Evolutionary conservation across 352 stramenopile genomes (phyloP), one percentile per base, ranked within the genome.

Genomic region (Halophytophthora polymorphica): DNA sequence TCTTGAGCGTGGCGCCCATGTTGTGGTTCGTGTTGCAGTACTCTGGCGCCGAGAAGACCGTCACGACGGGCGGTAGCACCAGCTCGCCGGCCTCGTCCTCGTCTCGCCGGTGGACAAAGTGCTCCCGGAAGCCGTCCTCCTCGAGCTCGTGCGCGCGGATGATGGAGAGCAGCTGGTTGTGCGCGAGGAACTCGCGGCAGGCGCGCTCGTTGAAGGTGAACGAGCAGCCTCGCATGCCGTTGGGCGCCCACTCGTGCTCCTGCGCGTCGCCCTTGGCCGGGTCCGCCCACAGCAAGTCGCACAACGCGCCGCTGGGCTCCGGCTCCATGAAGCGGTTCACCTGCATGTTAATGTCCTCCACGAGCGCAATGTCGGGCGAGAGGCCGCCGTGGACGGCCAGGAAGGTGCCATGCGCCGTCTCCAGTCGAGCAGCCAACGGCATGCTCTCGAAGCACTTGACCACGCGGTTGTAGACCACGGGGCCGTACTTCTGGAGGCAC

Each of bases 241-340:
- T 93, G 25, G 73, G 73, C 4, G 51, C 67, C 71, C 81, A 93
- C 19, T 76, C 55, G 2, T 77, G 56, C 18, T 66, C 55, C 36
- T 88, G 65, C 4, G 54, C 47, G 7, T 61, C 49, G 3, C 83
- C 73, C 62, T 98, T 98, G 45, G 98, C 96, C 35, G 97, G 97
- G 66, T 99, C 97, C n/a, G 94, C 95, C 97, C 97, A 99, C 31
- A 99, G 74, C 54, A 99, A 77, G 71, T 99, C 97, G 63, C 97
- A 99, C 15, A 99, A 65, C 17, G 98, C 76, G 42, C 97, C 83
- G n/a, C 68, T 84, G 6, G 78, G 77, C 48, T 90, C 79, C 6
- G 81, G 80, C 45, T 93, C 83, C 54, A 87, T 77, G 55, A 91
- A 91, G 17, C 81, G 80, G 48, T 91, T 77, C 36, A 93, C 67